phyloP scores from a whole-genome alignment of 306 rosid species.

The Carpinus fangiana region DNA sequence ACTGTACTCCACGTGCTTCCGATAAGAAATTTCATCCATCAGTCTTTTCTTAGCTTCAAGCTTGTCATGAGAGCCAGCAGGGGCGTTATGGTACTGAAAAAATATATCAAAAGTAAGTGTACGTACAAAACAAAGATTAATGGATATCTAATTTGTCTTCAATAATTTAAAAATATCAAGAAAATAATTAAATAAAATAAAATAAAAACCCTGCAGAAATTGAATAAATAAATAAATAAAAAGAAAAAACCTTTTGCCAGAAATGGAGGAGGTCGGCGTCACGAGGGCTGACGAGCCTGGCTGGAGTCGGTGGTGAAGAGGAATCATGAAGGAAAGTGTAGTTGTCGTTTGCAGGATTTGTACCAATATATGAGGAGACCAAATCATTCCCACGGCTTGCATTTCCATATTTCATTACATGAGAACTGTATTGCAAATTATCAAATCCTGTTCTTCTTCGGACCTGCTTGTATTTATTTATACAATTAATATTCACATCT shows the following conservation, averaged over 20 bases:
- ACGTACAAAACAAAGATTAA: too few species aligned
- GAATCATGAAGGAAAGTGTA: neutral
- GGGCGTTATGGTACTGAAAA: conserved; percentile 34
- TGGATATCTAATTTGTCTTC: too few species aligned
- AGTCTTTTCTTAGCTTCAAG: conserved; percentile 35
- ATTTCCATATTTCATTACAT: conserved; percentile 46
- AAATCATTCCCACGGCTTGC: neutral
- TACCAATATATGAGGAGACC: conserved; percentile 34
- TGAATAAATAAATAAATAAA: neutral
- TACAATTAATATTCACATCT: too few species aligned
- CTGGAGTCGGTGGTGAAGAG: neutral
- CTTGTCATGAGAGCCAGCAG: conserved; percentile 33
- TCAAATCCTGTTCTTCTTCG: conserved; percentile 33
- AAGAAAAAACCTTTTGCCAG: conserved; percentile 32
- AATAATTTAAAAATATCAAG: neutral
- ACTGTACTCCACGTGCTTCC: conserved; percentile 28
- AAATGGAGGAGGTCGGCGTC: conserved; percentile 34
- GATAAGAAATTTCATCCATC: conserved; percentile 20
- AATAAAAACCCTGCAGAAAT: neutral
- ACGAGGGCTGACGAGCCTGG: conserved; percentile 33
- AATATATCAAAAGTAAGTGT: neutral
- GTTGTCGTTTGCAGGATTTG: conserved; percentile 20
- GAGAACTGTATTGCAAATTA: neutral
- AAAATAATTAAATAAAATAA: neutral
- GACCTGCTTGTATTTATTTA: conserved; percentile 16